Base-by-base conservation (phyloP, 176 grass and related monocot species). In the Miscanthus lutarioriparius region DNA sequence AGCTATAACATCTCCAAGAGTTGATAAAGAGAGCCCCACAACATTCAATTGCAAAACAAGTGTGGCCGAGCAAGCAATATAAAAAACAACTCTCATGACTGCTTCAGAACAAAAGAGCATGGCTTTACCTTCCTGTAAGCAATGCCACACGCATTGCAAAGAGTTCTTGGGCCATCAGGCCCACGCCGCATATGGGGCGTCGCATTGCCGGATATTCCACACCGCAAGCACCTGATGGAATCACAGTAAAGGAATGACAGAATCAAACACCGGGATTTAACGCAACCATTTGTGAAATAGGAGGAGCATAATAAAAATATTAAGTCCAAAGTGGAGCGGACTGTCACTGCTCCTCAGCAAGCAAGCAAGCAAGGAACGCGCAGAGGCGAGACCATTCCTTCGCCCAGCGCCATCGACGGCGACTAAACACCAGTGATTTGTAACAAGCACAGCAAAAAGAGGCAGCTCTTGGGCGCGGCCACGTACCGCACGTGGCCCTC, bases 101-200 rank as follows among this genome's bases (percentile, higher is more conserved):
- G 22, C 3, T 38, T 35, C 13, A 36, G 4, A 67, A 75, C 37
- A 74, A 12, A 63, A 67, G 49, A 82, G 25, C 26, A 43, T 48
- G 19, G 28, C 25, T 66, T 75, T 88, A 93, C 93, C 93, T 95
- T 95, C 67, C 90, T 87, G 85, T 89, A 95, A 59, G 93, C 93
- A 43, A 95, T 95, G 76, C 94, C 94, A 26, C 94, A 97, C 5
- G 94, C 94, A 63, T 97, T 97, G 89, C 94, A 97, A 66, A 97
- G 89, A 79, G 94, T 97, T 82, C 94, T 91, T 13, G 94, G 94
- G 49, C 94, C 94, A 75, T 97, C 91, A 75, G 94, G 94, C 8
- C 94, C 94, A 33, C 94, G 91, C n/a, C 94, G 89, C 94, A 97
- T 97, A 85, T 93, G 88, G 9, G 91, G 94, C 7, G 94, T 97